Evolutionary conservation across 768 basidiomycete species (phyloP).

Genomic region (Phlegmacium glaucopus): DNA sequence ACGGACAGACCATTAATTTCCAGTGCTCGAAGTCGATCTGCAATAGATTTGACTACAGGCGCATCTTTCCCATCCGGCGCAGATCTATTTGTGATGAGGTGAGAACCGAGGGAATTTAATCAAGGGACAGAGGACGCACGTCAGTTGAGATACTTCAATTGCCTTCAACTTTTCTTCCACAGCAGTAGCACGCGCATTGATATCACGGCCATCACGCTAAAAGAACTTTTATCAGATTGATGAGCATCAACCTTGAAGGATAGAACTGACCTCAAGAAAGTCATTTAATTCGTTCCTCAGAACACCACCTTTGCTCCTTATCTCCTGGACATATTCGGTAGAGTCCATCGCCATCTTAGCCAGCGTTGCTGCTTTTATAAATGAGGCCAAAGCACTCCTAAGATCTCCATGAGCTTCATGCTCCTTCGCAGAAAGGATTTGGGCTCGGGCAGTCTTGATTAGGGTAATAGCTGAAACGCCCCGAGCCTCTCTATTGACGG

Average conservation of each 20-base stretch:
- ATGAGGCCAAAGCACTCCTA: conserved; percentile 54
- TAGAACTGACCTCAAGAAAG: conserved; percentile 56
- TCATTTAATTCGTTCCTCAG: conserved; percentile 62
- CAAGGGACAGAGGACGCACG: conserved; percentile 23
- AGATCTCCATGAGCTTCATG: conserved; percentile 58
- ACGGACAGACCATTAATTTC: conserved; percentile 69
- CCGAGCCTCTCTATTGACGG: conserved; percentile 48
- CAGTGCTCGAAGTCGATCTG: conserved; percentile 76
- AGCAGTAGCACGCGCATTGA: conserved; percentile 31
- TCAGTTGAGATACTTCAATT: conserved; percentile 33
- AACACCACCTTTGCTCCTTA: conserved; percentile 43
- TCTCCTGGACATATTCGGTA: conserved; percentile 52
- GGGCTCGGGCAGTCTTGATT: conserved; percentile 59
- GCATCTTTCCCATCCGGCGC: conserved; percentile 29
- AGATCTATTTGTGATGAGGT: conserved; percentile 13
- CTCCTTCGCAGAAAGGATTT: conserved; percentile 49
- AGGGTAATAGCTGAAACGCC: conserved; percentile 60
- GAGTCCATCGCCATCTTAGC: conserved; percentile 58
- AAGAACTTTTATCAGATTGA: conserved; percentile 3
- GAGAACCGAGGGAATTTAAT: conserved; percentile 4
- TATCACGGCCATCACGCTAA: conserved; percentile 37
- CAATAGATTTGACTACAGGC: conserved; percentile 63
- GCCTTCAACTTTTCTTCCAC: conserved; percentile 47
- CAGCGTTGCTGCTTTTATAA: conserved; percentile 59
- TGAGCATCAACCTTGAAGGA: conserved; percentile 2